Percentiles rank a stretch among this genome's conserved stretches.
These are phyloP conservation scores for Hortaea werneckii DNA, from an alignment of 2,329 filamentous ascomycete genomes.

Conservation along the genomic window DNA sequence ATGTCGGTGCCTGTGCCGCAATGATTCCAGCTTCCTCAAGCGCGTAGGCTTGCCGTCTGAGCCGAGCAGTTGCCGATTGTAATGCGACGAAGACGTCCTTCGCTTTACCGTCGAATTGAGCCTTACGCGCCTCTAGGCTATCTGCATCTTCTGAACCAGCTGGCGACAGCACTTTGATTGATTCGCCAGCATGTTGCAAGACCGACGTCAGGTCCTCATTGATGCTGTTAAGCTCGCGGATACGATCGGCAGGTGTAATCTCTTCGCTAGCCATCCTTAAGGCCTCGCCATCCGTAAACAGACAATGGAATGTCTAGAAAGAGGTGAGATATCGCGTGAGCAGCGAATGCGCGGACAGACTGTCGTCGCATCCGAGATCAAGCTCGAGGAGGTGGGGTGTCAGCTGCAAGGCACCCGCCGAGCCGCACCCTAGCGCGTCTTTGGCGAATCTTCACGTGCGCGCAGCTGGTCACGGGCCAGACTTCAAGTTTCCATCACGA, in stretches of 20 bases:
- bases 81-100: conserved; percentile 60
- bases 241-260: conserved; percentile 64
- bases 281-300: too few species aligned
- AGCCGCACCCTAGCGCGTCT: neutral
- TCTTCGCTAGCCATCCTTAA: conserved; percentile 14
- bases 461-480: too few species aligned
- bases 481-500: too few species aligned
- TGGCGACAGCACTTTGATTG: conserved; percentile 52
- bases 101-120: conserved; percentile 46
- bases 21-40: conserved; percentile 75
- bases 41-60: conserved; percentile 67
- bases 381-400: too few species aligned
- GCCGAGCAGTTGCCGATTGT: conserved; percentile 61
- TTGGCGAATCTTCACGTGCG: neutral
- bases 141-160: too few species aligned
- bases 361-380: too few species aligned
- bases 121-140: conserved; percentile 44
- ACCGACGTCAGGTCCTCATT: conserved; percentile 51
- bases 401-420: neutral
- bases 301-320: too few species aligned
- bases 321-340: too few species aligned
- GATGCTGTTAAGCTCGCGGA: conserved; percentile 69
- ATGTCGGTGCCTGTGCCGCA: conserved; percentile 27
- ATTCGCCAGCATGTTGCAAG: conserved; percentile 49
- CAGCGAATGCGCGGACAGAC: too few species aligned